Base-by-base conservation (phyloP, 1,139 yeast species). In the Yarrowia galli region DNA sequence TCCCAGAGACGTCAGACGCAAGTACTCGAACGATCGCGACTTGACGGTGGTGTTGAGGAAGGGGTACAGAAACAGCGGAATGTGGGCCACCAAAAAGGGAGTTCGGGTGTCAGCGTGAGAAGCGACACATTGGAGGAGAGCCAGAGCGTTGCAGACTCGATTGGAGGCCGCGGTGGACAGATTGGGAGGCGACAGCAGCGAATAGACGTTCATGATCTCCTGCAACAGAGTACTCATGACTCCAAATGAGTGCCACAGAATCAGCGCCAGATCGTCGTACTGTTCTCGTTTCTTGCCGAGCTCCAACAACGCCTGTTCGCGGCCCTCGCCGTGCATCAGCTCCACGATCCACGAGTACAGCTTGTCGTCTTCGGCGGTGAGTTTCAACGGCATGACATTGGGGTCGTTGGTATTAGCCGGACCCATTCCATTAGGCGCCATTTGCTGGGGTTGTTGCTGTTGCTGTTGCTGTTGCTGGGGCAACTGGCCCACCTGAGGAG, bases 181-280 rank as follows among this genome's bases (percentile, higher is more conserved):
- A 64, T 86, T 87, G 42, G 97, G 97, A 16, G 98, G 98, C 60
- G 91, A 89, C 70, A 95, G 82, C 75, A 89, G 84, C 20, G 98
- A 97, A 76, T 95, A 95, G 3, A 93, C 97, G 5, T 92, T 84
- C 61, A 92, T 88, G 68, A 95, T 92, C 76, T 95, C 99, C 76
- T 92, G 96, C 70, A 95, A 79, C 64, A 95, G 81, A 18, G 93
- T 90, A 0, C 98, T 89, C 96, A 95, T 92, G 20, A 93, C 98
- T 32, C 98, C 99, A 79, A 89, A 93, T 5, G 98, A 91, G 74
- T 95, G 89, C 99, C 99, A 95, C 69, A 95, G 81, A 7, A 93
- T 96, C 58, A 92, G 80, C 0, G 99, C 98, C 71, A 95, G 83
- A 75, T 95, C 98, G 69, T 92, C 98, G 75, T 91, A 93, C 75